Conservation (phyloP, 2,329 filamentous ascomycete species). For the Stagonosporopsis rhizophila region DNA sequence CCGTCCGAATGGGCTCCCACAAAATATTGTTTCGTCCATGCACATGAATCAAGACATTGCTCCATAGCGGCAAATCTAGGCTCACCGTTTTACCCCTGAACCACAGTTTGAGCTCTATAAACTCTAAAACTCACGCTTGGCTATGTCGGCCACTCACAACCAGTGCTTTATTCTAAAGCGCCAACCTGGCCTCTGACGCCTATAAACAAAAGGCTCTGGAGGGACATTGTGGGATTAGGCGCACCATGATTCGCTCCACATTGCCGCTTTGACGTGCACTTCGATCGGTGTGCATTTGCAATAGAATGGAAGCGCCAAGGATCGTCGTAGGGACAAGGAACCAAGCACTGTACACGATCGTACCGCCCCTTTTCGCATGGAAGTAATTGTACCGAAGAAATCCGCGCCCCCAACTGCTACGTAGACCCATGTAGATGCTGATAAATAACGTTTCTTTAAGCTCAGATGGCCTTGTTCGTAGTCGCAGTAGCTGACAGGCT, state of each 20-base stretch:
- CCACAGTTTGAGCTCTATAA: conserved; percentile 6
- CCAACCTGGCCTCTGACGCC: neutral
- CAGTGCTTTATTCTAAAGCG: conserved; percentile 3
- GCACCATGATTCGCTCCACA: conserved; percentile 19
- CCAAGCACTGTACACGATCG: conserved; percentile 3
- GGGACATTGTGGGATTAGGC: conserved; percentile 4
- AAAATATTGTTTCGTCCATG: conserved; percentile 15
- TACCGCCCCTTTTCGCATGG: conserved; percentile 9
- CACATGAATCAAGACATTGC: conserved; percentile 12
- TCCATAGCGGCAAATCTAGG: conserved; percentile 7
- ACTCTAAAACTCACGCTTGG: conserved; percentile 3
- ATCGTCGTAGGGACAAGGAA: conserved; percentile 5
- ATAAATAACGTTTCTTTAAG: conserved; percentile 2
- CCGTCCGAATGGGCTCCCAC: conserved; percentile 9
- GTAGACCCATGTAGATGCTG: neutral
- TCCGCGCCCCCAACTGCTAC: neutral
- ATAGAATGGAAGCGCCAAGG: conserved; percentile 13
- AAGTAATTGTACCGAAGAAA: neutral
- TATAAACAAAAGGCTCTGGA: neutral
- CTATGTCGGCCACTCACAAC: conserved; percentile 4
- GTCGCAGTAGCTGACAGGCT: conserved; percentile 8
- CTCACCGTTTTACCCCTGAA: conserved; percentile 16
- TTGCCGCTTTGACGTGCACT: conserved; percentile 10
- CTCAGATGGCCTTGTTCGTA: neutral
- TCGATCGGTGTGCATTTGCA: conserved; percentile 12